phyloP scores from a whole-genome alignment of 2,329 filamentous ascomycete species.

The Neonectria neomacrospora region DNA sequence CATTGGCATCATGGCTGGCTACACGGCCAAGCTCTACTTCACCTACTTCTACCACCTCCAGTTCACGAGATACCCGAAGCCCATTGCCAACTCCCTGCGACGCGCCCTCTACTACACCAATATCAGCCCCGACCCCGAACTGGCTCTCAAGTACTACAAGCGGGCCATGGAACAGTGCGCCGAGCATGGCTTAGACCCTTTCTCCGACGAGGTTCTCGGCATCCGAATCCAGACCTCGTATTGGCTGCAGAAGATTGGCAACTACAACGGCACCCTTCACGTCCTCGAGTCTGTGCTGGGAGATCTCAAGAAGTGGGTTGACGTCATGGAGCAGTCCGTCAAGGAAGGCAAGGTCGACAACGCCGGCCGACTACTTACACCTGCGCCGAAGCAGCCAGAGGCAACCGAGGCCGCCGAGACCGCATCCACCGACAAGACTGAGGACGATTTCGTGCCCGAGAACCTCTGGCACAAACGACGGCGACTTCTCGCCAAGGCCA shows the following conservation, averaged over 20 bases:
- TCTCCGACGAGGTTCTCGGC: constrained; percentile 90
- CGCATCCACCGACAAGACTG: constrained; percentile 36
- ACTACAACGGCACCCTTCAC: constrained; percentile 76
- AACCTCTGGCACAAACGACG: constrained; percentile 69
- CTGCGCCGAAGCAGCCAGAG: constrained; percentile 25
- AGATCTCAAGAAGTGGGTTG: constrained; percentile 74
- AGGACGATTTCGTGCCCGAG: constrained; percentile 51
- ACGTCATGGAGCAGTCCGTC: constrained; percentile 62
- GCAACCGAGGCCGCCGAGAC: constrained; percentile 16
- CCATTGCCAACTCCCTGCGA: constrained; percentile 81
- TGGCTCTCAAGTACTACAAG: constrained; percentile 86
- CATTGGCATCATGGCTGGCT: constrained; percentile 44
- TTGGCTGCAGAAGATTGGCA: constrained; percentile 81
- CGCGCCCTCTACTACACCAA: constrained; percentile 89
- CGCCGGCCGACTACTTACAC: constrained; percentile 49
- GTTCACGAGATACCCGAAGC: constrained; percentile 71
- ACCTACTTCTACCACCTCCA: constrained; percentile 65
- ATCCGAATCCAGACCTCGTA: constrained; percentile 84
- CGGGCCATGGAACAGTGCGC: constrained; percentile 79
- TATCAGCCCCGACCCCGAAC: constrained; percentile 75
- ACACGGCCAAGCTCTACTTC: constrained; percentile 58
- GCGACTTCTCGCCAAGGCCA: constrained; percentile 76
- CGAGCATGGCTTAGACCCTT: constrained; percentile 83
- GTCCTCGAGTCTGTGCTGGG: constrained; percentile 80
- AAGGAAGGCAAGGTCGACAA: constrained; percentile 59